Evolutionary conservation across 768 basidiomycete species (phyloP), one percentile per base, ranked within the genome.

Genomic region (Mycena pura): DNA sequence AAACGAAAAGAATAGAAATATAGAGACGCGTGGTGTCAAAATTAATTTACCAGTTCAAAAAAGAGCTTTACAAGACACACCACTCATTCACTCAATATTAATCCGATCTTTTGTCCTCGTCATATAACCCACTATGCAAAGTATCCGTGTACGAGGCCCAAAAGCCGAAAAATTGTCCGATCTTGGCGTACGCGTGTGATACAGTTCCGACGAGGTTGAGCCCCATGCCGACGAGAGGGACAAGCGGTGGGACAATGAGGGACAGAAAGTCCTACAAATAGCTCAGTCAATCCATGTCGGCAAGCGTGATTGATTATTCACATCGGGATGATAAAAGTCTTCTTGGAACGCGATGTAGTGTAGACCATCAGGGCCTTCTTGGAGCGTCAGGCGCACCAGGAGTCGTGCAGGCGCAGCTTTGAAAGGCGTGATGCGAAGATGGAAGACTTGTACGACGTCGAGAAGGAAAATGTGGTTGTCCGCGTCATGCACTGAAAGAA

Each of bases 271-370:
- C 81, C 78, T 82, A 46, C 10, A 24, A 41, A 15, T 24, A 17
- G 57, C n/a, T 7, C 36, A 1, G n/a, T 7, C 0, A 17, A 24
- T 11, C 32, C 21, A 44, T 28, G 25, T 21, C 4, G 25, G 19
- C 21, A 43, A 22, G 17, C 38, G 39, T n/a, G n/a, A 4, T 9
- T 13, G n/a, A 17, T 15, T 19, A 72, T 69, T 14, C 56, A 82
- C 85, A 59, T 84, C 82, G 3, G 86, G 79, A 64, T 84, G 84
- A 62, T 82, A 84, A 55, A 85, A 82, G 67, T 88, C 86, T 65
- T 89, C 86, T 64, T 90, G 86, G 50, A 75, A 70, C 1, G 73
- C 65, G 45, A 90, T 88, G 46, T 80, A 79, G 66, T 79, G 78
- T 3, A 72, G 48, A 1, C 71, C 77, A 19, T 73, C 69, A n/a